phyloP scores from a whole-genome alignment of 2,329 filamentous ascomycete species.

The Paraphoma sp. region DNA sequence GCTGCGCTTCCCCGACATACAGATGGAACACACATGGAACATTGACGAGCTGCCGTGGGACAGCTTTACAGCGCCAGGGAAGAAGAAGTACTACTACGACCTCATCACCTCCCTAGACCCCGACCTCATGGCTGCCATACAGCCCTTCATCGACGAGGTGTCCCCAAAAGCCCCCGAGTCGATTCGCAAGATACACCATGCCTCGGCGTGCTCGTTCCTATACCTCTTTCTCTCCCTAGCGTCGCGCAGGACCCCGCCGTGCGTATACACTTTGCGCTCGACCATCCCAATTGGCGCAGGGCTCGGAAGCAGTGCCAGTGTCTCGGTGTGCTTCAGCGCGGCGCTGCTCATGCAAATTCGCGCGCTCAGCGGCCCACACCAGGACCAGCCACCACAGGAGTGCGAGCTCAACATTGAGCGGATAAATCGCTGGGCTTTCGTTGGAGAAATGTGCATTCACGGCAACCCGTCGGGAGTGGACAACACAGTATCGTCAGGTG shows the following conservation, averaged over 20 bases:
- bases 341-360: conserved; percentile 88
- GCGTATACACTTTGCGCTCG: conserved; percentile 88
- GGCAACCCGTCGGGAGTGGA: conserved; percentile 96
- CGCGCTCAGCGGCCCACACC: conserved; percentile 86
- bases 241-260: conserved; percentile 77
- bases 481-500: conserved; percentile 92
- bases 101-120: conserved; percentile 78
- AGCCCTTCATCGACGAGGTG: conserved; percentile 77
- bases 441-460: conserved; percentile 96
- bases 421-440: conserved; percentile 98
- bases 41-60: conserved; percentile 91
- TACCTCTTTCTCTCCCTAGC: conserved; percentile 92
- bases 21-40: conserved; percentile 89
- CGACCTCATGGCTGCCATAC: conserved; percentile 79
- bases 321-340: conserved; percentile 85
- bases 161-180: conserved; percentile 71
- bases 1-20: conserved; percentile 89
- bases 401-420: conserved; percentile 89
- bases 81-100: conserved; percentile 96
- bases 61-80: conserved; percentile 76
- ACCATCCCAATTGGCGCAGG: conserved; percentile 93
- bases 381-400: conserved; percentile 86
- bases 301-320: conserved; percentile 91
- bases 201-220: conserved; percentile 83
- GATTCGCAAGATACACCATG: conserved; percentile 81